Evolutionary conservation across 106 monocot genomes (phyloP).

Genomic region (Amphibolis antarctica): DNA sequence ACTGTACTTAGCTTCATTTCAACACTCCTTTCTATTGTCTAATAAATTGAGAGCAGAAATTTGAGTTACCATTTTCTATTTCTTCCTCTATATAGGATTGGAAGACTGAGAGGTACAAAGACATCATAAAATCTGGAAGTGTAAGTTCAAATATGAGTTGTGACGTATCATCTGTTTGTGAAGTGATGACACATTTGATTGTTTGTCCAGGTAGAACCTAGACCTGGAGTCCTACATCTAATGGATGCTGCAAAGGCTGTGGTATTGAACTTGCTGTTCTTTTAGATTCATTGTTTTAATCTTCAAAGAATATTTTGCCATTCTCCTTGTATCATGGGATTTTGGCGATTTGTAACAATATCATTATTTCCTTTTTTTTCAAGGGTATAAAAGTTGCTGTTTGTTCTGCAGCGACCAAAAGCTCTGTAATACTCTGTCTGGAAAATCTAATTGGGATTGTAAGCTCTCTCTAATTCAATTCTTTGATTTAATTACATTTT

Average conservation of each 20-base stretch:
- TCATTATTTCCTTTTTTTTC: constrained; percentile 3
- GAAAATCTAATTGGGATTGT: constrained; percentile 89
- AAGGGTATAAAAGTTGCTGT: constrained; percentile 91
- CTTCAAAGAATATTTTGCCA: too few species aligned
- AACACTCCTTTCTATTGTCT: not conserved
- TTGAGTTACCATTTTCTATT: not conserved
- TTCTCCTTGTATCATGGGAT: not conserved
- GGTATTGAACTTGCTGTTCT: constrained; percentile 40
- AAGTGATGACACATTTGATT: not conserved
- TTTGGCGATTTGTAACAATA: not conserved
- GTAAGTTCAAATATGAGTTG: constrained; percentile 36
- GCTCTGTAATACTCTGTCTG: constrained; percentile 79
- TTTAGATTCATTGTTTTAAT: not conserved
- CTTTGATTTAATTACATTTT: not conserved
- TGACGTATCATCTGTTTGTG: not conserved
- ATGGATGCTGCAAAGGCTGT: constrained; percentile 96
- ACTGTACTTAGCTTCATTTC: not conserved
- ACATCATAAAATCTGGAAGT: constrained; percentile 80
- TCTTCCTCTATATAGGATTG: constrained; percentile 50
- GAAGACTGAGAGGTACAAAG: constrained; percentile 98
- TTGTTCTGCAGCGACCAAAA: constrained; percentile 98
- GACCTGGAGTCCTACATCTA: constrained; percentile 80
- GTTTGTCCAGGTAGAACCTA: constrained; percentile 54
- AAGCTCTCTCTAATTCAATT: constrained; percentile 14
- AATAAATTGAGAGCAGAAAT: not conserved